Conservation (phyloP, 495 filamentous ascomycete species). For the Stereocaulon alpinum region DNA sequence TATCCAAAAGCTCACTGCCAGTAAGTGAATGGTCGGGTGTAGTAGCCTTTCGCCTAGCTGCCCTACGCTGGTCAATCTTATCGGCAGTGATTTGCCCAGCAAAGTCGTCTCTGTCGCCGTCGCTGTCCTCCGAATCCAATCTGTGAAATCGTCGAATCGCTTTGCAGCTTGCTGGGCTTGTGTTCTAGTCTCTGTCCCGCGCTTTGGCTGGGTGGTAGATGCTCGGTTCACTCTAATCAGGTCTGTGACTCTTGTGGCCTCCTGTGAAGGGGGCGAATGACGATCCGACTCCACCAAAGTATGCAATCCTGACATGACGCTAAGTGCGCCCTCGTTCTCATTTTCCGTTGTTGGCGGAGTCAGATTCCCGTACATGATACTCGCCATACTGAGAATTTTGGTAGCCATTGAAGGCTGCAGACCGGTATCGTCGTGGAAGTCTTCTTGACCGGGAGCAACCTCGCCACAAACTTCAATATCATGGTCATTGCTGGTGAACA, state of each 20-base stretch:
- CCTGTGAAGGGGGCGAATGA: no score
- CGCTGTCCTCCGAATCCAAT: neutral
- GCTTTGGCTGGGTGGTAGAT: no score
- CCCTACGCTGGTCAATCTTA: neutral
- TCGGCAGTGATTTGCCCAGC: neutral
- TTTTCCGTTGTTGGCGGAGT: no score
- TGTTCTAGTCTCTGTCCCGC: neutral
- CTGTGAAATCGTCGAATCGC: neutral
- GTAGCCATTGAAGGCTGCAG: neutral
- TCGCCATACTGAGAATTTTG: no score
- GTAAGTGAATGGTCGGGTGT: neutral
- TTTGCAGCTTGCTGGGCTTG: neutral
- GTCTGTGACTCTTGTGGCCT: no score
- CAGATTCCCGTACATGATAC: no score
- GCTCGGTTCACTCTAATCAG: neutral
- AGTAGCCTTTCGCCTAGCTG: neutral
- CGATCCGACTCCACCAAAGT: no score
- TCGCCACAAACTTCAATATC: neutral
- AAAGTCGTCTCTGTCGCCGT: neutral
- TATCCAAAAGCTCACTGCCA: neutral
- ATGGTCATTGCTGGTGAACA: neutral
- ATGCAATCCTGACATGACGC: no score
- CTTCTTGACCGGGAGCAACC: neutral
- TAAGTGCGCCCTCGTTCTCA: no score
- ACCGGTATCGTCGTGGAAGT: no score